Evolutionary conservation across 805 yeast species (phyloP).

Genomic region (Candida stauntonica): DNA sequence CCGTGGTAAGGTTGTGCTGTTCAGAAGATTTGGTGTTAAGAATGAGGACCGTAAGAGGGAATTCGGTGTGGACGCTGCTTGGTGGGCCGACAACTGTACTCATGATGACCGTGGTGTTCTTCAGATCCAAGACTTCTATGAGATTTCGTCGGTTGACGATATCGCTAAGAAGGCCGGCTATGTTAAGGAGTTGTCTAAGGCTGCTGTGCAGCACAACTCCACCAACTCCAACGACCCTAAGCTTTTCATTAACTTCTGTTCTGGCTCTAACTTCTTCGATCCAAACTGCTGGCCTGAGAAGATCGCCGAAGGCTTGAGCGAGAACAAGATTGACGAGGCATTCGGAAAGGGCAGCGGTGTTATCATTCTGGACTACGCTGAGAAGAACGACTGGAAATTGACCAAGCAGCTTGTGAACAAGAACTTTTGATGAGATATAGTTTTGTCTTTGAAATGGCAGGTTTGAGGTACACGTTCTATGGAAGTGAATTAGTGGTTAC

Average conservation of each 20-base stretch:
- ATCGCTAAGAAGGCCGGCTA: constrained; percentile 52
- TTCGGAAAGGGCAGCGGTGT: constrained; percentile 59
- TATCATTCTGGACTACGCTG: constrained; percentile 65
- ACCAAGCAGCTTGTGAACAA: constrained; percentile 46
- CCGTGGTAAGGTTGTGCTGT: constrained; percentile 62
- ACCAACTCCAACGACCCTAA: constrained; percentile 44
- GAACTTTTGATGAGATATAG: constrained; percentile 34
- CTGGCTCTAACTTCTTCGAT: constrained; percentile 70
- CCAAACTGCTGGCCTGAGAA: constrained; percentile 70
- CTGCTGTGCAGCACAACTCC: constrained; percentile 46
- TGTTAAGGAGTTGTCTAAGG: constrained; percentile 50
- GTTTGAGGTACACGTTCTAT: too few species aligned
- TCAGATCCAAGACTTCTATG: constrained; percentile 74
- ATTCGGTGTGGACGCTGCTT: constrained; percentile 64
- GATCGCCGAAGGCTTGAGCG: constrained; percentile 49
- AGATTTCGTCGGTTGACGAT: constrained; percentile 47
- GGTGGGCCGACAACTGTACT: constrained; percentile 63
- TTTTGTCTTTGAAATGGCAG: too few species aligned
- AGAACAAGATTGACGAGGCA: constrained; percentile 40
- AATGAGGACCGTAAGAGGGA: constrained; percentile 37
- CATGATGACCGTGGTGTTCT: constrained; percentile 60
- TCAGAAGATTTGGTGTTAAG: constrained; percentile 67
- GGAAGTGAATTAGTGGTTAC: too few species aligned
- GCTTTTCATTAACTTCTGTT: constrained; percentile 65
- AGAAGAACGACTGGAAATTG: constrained; percentile 55